Evolutionary conservation across 352 stramenopile genomes (phyloP).

Genomic region (Blastocystis sp.): DNA sequence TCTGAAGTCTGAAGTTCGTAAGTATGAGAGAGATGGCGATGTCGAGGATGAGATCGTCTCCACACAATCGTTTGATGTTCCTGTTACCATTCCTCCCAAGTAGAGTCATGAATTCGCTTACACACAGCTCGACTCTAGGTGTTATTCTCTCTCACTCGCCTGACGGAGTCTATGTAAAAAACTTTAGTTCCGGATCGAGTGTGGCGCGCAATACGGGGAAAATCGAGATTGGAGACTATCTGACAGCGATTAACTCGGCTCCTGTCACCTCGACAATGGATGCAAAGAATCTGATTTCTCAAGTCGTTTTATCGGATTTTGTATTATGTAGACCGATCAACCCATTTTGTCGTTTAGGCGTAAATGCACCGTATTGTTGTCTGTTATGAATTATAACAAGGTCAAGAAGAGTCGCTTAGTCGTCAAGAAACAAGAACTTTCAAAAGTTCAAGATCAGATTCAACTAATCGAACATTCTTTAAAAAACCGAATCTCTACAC

Average conservation of each 20-base stretch:
- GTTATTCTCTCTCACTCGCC: not conserved
- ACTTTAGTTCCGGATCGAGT: not conserved
- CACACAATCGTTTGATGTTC: not conserved
- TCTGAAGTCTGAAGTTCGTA: not conserved
- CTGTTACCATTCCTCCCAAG: not conserved
- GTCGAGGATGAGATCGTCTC: not conserved
- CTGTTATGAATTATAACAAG: not conserved
- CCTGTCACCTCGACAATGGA: not conserved
- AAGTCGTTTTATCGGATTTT: not conserved
- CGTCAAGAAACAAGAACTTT: not conserved
- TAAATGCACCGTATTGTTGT: not conserved
- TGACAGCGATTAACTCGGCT: not conserved
- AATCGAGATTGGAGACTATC: not conserved
- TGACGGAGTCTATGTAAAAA: conserved; percentile 3
- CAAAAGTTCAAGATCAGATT: not conserved
- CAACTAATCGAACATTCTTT: not conserved
- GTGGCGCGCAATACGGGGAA: not conserved
- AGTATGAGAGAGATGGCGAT: not conserved
- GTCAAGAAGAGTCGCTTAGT: not conserved
- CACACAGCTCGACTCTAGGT: not conserved
- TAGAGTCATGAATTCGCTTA: not conserved
- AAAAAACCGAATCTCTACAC: not conserved
- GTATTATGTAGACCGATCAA: not conserved
- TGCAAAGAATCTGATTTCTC: not conserved
- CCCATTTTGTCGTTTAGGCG: not conserved